These are phyloP conservation scores for Effrenium voratum DNA, from an alignment of 73 alveolate species.

Conservation along the genomic window DNA sequence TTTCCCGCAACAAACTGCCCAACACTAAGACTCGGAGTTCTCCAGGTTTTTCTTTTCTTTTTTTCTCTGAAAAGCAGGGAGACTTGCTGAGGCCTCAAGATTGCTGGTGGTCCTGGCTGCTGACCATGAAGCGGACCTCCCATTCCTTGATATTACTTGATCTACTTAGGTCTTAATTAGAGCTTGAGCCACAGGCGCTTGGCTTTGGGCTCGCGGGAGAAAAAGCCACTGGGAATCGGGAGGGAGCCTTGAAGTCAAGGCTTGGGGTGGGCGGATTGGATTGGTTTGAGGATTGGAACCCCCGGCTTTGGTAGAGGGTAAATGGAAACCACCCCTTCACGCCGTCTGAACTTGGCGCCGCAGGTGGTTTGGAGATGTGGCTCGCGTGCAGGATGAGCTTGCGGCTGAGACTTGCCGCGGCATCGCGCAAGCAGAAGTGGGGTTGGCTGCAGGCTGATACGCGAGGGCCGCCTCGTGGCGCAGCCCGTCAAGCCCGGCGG, in stretches of 20 bases:
- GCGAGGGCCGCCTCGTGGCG: slow-evolving; percentile 53
- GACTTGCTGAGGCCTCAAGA: slow-evolving; percentile 11
- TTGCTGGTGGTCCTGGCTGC: slow-evolving; percentile 91
- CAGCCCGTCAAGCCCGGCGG: slow-evolving; percentile 60
- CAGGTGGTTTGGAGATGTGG: slow-evolving; percentile 58
- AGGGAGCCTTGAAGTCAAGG: too few relatives aligned
- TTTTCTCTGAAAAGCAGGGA: not conserved
- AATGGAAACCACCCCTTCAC: too few relatives aligned
- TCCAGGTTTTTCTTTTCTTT: not conserved
- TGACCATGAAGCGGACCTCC: slow-evolving; percentile 2
- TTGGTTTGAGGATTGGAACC: too few relatives aligned
- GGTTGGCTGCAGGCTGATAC: slow-evolving; percentile 5
- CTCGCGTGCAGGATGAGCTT: slow-evolving; percentile 31
- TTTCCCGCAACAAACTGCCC: slow-evolving; percentile 70
- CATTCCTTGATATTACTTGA: too few relatives aligned
- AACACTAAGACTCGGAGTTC: not conserved
- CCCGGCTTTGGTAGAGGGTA: too few relatives aligned
- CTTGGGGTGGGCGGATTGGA: too few relatives aligned
- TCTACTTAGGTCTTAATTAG: too few relatives aligned
- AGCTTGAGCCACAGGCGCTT: too few relatives aligned
- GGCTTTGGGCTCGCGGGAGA: too few relatives aligned
- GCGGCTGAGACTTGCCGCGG: too few relatives aligned
- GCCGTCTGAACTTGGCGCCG: not conserved
- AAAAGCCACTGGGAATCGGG: too few relatives aligned
- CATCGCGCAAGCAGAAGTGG: too few relatives aligned